Conservation (phyloP, 495 filamentous ascomycete species). For the Niebla homalea region DNA sequence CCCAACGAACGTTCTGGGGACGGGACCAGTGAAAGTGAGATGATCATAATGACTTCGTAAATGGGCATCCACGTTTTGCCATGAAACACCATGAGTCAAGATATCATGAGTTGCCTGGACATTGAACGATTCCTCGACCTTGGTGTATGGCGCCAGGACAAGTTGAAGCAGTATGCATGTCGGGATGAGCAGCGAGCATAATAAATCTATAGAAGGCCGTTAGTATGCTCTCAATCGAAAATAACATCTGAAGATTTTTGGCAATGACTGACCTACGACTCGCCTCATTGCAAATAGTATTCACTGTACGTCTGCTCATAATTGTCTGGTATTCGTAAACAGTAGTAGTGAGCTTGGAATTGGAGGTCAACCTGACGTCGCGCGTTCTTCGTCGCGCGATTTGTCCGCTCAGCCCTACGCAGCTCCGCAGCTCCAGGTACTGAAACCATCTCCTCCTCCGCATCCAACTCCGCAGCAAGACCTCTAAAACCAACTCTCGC, state of each 20-base stretch:
- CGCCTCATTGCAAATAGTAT: too few species aligned
- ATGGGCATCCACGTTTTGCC: conserved; percentile 31
- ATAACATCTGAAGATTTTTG: too few species aligned
- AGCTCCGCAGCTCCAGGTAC: conserved; percentile 6
- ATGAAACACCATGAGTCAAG: conserved; percentile 62
- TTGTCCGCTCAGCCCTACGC: conserved; percentile 8
- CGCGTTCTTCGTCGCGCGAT: too few species aligned
- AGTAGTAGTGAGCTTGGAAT: too few species aligned
- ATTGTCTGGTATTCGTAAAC: too few species aligned
- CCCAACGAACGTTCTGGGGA: conserved; percentile 82
- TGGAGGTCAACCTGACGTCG: too few species aligned
- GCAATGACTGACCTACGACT: too few species aligned
- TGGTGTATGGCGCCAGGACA: conserved; percentile 75
- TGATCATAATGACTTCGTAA: conserved; percentile 63
- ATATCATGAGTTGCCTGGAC: conserved; percentile 92
- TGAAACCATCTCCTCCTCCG: not conserved
- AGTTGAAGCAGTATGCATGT: conserved; percentile 62
- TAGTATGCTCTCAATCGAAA: not conserved
- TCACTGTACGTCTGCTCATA: too few species aligned
- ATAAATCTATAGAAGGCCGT: conserved; percentile 26
- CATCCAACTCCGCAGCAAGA: not conserved
- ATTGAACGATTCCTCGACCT: conserved; percentile 98
- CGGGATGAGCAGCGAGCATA: conserved; percentile 46
- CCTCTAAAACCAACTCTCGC: not conserved
- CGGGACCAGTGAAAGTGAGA: conserved; percentile 77